Evolutionary conservation across 1,284 basidiomycete genomes (phyloP).

Genomic region (Cerioporus squamosus): DNA sequence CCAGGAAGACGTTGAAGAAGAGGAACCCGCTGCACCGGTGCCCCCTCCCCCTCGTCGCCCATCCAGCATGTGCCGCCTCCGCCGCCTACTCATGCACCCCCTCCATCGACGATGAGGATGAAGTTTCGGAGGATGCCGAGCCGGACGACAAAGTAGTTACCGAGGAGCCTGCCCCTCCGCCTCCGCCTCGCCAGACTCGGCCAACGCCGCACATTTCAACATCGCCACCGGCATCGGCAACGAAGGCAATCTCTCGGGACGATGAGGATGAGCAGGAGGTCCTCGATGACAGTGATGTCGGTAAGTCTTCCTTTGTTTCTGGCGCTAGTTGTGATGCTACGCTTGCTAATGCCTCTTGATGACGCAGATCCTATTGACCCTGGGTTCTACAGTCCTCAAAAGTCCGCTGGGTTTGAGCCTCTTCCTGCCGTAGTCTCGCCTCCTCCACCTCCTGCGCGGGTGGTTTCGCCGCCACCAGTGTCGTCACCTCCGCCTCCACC

Average conservation of each 20-base stretch:
- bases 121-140: conserved; percentile 2
- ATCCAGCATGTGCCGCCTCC: conserved; percentile 6
- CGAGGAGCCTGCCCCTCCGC: conserved; percentile 10
- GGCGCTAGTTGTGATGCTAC: conserved; percentile 11
- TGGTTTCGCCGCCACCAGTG: conserved; percentile 18
- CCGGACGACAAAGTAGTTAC: background rate
- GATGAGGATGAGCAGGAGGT: conserved; percentile 43
- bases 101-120: conserved; percentile 3
- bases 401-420: conserved; percentile 18
- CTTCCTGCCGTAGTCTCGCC: conserved; percentile 1
- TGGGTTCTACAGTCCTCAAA: conserved; percentile 49
- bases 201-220: background rate
- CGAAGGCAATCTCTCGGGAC: background rate
- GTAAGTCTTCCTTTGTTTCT: conserved; percentile 39
- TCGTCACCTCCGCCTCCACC: conserved; percentile 21
- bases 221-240: background rate
- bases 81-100: conserved; percentile 3
- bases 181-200: conserved; percentile 8
- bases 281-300: conserved; percentile 64
- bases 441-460: conserved; percentile 12
- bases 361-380: conserved; percentile 69
- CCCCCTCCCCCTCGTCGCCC: conserved; percentile 10
- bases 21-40: conserved; percentile 2
- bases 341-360: background rate
- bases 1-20: background rate